phyloP scores from a whole-genome alignment of 176 grass and related monocot species.

The Tillandsia fasciculata region DNA sequence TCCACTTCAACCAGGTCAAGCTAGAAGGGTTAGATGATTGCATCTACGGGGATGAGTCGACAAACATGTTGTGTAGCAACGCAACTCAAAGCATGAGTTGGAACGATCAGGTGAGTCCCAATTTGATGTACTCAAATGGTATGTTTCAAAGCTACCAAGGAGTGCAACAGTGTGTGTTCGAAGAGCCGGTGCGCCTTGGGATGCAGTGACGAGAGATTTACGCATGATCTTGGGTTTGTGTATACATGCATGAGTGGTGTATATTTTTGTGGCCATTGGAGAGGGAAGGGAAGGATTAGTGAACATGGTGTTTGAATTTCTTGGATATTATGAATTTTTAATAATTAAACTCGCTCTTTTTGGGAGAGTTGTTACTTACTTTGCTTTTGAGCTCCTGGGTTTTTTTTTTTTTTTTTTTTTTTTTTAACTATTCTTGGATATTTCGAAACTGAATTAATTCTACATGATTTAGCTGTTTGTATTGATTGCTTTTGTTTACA shows the following conservation, averaged over 20 bases:
- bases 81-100: constrained; percentile 7
- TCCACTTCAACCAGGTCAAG: constrained; percentile 24
- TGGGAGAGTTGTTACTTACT: neutral
- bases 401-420: too few relatives aligned
- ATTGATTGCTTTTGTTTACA: too few relatives aligned
- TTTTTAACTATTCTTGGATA: too few relatives aligned
- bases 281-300: neutral
- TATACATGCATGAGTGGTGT: constrained; percentile 3
- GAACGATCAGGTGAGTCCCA: constrained; percentile 22
- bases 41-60: constrained; percentile 3
- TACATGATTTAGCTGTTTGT: too few relatives aligned
- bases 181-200: constrained; percentile 16
- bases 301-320: constrained; percentile 10
- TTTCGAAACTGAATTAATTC: too few relatives aligned
- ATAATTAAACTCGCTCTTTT: constrained; percentile 17
- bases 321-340: constrained; percentile 21
- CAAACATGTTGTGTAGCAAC: neutral
- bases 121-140: constrained; percentile 13
- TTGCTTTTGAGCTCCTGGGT: neutral
- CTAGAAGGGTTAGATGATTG: constrained; percentile 27
- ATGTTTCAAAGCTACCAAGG: constrained; percentile 19
- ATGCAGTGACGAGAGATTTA: constrained; percentile 12
- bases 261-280: constrained; percentile 15
- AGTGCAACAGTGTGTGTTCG: constrained; percentile 18
- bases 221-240: neutral